phyloP scores from a whole-genome alignment of 108 stramenopile genomes.

The Cyclostephanos tholiformis region DNA sequence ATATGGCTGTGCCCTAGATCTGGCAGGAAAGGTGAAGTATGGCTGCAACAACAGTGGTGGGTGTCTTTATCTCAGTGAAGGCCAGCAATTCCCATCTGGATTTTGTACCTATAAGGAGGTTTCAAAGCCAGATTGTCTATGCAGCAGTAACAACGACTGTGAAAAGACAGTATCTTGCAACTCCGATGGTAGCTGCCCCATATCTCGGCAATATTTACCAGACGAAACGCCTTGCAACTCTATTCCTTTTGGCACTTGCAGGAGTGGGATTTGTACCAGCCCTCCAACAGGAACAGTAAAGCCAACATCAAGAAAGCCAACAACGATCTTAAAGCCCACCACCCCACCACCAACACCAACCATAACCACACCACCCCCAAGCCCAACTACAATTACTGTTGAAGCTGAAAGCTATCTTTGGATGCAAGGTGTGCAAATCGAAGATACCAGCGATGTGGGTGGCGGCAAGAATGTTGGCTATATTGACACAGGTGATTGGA shows the following conservation, averaged over 20 bases:
- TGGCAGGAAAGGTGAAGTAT: slow-evolving; percentile 10
- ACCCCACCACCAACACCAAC: too few relatives aligned
- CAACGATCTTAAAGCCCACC: too few relatives aligned
- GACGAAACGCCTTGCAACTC: slow-evolving; percentile 31
- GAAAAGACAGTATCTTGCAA: slow-evolving; percentile 10
- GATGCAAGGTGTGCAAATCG: too few relatives aligned
- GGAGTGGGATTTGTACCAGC: slow-evolving; percentile 16
- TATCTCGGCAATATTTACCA: slow-evolving; percentile 6
- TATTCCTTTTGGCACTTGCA: slow-evolving; percentile 21
- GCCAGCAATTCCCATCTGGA: slow-evolving; percentile 30
- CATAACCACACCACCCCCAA: too few relatives aligned
- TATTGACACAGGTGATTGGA: too few relatives aligned
- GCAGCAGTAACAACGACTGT: slow-evolving; percentile 32
- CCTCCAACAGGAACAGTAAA: background rate
- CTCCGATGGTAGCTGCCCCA: slow-evolving; percentile 29
- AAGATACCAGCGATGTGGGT: too few relatives aligned
- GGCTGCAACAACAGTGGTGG: slow-evolving; percentile 17
- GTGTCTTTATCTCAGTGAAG: slow-evolving; percentile 36
- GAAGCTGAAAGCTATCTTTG: too few relatives aligned
- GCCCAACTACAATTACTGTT: too few relatives aligned
- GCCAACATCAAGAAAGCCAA: too few relatives aligned
- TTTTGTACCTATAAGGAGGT: slow-evolving; percentile 48
- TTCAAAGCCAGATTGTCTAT: slow-evolving; percentile 2
- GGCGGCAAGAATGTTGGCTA: too few relatives aligned
- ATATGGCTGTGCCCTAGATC: slow-evolving; percentile 19